Evolutionary conservation across 2,329 filamentous ascomycete genomes (phyloP).

Genomic region (Dothideomycetes sp.): DNA sequence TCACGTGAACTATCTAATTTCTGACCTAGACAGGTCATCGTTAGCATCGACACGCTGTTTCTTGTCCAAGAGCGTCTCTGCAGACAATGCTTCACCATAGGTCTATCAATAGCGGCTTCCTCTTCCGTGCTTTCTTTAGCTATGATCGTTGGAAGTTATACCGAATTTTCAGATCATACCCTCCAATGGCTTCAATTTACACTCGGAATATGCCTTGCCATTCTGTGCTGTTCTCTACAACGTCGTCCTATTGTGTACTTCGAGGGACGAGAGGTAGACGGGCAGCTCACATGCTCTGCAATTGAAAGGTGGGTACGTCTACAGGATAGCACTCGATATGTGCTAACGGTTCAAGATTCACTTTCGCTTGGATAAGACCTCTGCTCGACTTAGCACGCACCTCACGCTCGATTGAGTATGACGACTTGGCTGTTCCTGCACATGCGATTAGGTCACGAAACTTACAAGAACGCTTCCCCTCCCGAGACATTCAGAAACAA

Average conservation of each 20-base stretch:
- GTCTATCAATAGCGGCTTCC: background rate
- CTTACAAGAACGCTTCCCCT: background rate
- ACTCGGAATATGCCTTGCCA: background rate
- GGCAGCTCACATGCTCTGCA: background rate
- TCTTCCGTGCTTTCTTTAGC: background rate
- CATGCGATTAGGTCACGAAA: background rate
- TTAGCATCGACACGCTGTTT: background rate
- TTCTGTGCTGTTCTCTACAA: background rate
- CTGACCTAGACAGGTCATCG: background rate
- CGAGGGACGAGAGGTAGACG: background rate
- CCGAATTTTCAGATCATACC: background rate
- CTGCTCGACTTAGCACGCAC: background rate
- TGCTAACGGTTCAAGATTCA: background rate
- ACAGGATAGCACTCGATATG: background rate
- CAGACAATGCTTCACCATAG: background rate
- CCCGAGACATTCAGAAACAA: background rate
- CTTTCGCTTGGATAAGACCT: background rate
- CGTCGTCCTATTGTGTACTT: background rate
- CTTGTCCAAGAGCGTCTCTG: background rate
- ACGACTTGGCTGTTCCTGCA: background rate
- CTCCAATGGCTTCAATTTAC: background rate
- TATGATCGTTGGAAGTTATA: background rate
- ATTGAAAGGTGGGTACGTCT: background rate
- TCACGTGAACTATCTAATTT: background rate
- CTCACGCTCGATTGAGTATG: background rate